Conservation (phyloP, 495 filamentous ascomycete species). For the Penicillium diatomitis region DNA sequence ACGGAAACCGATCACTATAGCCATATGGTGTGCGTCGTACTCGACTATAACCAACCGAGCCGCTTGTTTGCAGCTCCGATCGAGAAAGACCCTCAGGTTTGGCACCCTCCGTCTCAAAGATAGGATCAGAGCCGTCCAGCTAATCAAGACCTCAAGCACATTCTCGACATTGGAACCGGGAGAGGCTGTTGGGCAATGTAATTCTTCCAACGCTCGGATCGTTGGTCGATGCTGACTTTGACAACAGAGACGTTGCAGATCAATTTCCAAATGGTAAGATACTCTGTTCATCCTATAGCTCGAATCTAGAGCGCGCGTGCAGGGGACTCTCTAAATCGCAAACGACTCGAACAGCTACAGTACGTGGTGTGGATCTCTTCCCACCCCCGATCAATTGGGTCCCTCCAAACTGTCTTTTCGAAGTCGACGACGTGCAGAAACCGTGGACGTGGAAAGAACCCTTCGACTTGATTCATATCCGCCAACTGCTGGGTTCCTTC, state of each 20-base stretch:
- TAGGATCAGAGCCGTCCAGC: not conserved
- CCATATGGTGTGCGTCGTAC: constrained; percentile 8
- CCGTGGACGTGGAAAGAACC: constrained; percentile 22
- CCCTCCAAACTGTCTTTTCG: constrained; percentile 14
- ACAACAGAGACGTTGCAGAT: constrained; percentile 13
- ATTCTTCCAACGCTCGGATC: not conserved
- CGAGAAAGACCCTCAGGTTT: constrained; percentile 2
- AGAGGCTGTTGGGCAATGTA: constrained; percentile 19
- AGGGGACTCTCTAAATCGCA: too few species aligned
- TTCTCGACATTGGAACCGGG: constrained; percentile 16
- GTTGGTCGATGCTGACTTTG: not conserved
- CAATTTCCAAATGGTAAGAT: constrained; percentile 8
- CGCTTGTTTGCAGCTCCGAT: constrained; percentile 10
- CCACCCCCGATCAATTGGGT: constrained; percentile 16
- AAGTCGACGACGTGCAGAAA: constrained; percentile 13
- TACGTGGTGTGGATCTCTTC: constrained; percentile 17
- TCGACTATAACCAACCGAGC: constrained; percentile 10
- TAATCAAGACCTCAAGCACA: not conserved
- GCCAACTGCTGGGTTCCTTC: constrained; percentile 17
- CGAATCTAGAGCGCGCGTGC: too few species aligned
- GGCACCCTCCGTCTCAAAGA: not conserved
- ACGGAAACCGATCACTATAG: not conserved
- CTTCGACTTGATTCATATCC: constrained; percentile 26
- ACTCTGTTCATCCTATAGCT: too few species aligned
- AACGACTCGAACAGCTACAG: constrained; percentile 3